Base-by-base conservation (phyloP, 2,329 filamentous ascomycete genomes). In the Botrytis tulipae region DNA sequence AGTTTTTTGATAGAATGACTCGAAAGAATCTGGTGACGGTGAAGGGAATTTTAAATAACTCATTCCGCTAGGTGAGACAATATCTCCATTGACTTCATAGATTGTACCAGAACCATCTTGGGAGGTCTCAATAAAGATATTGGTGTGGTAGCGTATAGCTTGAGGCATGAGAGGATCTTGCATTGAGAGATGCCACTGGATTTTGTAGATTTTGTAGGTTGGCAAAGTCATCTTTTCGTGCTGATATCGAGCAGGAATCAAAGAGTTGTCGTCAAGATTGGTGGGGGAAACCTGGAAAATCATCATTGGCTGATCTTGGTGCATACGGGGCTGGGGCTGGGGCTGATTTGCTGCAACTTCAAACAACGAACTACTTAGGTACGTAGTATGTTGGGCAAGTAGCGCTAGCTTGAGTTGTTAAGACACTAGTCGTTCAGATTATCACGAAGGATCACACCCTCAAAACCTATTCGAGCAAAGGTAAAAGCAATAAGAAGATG, bases 401-500 rank as follows among this genome's bases (percentile, higher is more conserved):
- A 68, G 8, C 44, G 48, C 35, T 20, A 54, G 22, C 16, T 22
- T 16, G 29, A 54, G 25, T 46, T 20, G 9, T 40, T 32, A 29
- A 40, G 22, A 32, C 48, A n/a, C 18, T 40, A 16, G 48, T 42
- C n/a, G 25, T 67, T 9, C 25, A 40, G 25, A 14, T 14, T 12
- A 42, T 9, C 18, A 16, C 40, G 18, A 32, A 42, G 25, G 40
- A 25, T 57, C n/a, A 25, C 4, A 14, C 12, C 44, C 7, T 63
- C n/a, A 12, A 25, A n/a, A 42, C 4, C 16, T 54, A 54, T 29
- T 57, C n/a, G 37, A 80, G 79, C 70, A 87, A 80, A 57, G 87
- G 80, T 37, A 85, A 82, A 61, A 85, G 83, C 63, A 88, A 75
- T n/a, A 86, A 78, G 66, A 90, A 85, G 62, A 84, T 66, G 25